phyloP scores from a whole-genome alignment of 768 basidiomycete species.

The Mycena polygramma region DNA sequence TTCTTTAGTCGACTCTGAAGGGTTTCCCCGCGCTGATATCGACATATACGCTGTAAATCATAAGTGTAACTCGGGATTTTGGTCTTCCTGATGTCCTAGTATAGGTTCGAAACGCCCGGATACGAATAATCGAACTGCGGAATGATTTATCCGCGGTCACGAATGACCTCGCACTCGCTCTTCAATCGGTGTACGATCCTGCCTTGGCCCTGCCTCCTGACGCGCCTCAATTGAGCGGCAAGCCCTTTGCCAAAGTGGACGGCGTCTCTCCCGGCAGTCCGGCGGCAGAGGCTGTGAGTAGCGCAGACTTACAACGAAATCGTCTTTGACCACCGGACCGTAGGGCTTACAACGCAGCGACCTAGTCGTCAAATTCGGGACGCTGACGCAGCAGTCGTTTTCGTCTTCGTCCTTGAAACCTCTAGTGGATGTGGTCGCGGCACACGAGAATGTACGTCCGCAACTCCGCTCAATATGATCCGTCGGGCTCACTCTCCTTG shows the following conservation, averaged over 20 bases:
- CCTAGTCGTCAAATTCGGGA: slow-evolving; percentile 81
- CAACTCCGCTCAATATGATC: background rate
- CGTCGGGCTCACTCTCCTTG: slow-evolving; percentile 6
- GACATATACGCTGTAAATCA: slow-evolving; percentile 80
- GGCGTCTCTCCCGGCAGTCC: slow-evolving; percentile 86
- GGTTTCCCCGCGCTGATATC: slow-evolving; percentile 90
- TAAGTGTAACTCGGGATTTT: slow-evolving; percentile 84
- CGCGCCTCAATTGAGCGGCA: slow-evolving; percentile 38
- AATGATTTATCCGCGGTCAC: slow-evolving; percentile 84
- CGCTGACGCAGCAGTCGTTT: slow-evolving; percentile 68
- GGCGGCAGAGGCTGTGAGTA: slow-evolving; percentile 80
- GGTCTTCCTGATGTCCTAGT: slow-evolving; percentile 72
- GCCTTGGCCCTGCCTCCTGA: slow-evolving; percentile 40
- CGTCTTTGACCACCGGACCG: slow-evolving; percentile 14
- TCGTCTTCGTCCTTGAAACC: slow-evolving; percentile 70
- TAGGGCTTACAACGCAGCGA: slow-evolving; percentile 81
- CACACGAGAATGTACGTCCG: slow-evolving; percentile 79
- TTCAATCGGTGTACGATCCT: slow-evolving; percentile 79
- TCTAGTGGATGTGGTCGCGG: slow-evolving; percentile 79
- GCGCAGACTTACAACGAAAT: background rate
- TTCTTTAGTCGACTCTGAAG: slow-evolving; percentile 86
- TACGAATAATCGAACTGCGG: slow-evolving; percentile 78
- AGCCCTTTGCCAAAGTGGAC: slow-evolving; percentile 86
- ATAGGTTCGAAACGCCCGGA: slow-evolving; percentile 45
- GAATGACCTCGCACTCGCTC: slow-evolving; percentile 73